Percentiles rank a stretch among this genome's conserved stretches.
Evolutionary conservation across 345 rosid species (phyloP).

Genomic region (Ricinus communis): DNA sequence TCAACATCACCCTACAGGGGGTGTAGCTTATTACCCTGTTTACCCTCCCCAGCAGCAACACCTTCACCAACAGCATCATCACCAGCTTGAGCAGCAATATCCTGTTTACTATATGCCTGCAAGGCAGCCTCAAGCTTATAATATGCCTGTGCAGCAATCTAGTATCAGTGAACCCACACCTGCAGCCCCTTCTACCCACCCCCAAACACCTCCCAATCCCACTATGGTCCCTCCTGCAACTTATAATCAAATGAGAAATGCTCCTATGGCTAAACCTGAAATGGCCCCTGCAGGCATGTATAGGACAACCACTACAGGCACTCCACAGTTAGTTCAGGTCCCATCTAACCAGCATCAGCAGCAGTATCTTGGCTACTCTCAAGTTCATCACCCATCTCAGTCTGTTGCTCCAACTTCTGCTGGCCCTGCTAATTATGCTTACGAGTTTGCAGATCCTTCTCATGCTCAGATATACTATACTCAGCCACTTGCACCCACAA

Average conservation of each 20-base stretch:
- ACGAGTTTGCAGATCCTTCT: constrained; percentile 62
- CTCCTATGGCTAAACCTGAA: constrained; percentile 61
- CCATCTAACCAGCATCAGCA: constrained; percentile 73
- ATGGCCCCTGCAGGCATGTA: constrained; percentile 60
- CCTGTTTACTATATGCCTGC: constrained; percentile 69
- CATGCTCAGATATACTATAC: constrained; percentile 74
- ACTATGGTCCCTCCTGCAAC: constrained; percentile 48
- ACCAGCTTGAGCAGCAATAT: constrained; percentile 82
- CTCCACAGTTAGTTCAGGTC: constrained; percentile 65
- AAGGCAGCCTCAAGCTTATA: constrained; percentile 60
- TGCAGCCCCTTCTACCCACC: constrained; percentile 43
- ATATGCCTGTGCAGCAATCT: constrained; percentile 59
- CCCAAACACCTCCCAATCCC: constrained; percentile 60
- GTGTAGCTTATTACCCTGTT: constrained; percentile 65
- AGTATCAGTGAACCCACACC: constrained; percentile 52
- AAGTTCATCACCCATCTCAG: constrained; percentile 82
- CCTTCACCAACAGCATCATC: constrained; percentile 54
- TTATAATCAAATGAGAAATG: constrained; percentile 57
- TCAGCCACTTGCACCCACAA: constrained; percentile 62
- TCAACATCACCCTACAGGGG: constrained; percentile 64
- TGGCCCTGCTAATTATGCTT: constrained; percentile 51
- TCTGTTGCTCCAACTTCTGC: constrained; percentile 56
- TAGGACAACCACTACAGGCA: constrained; percentile 50
- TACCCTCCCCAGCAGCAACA: constrained; percentile 80
- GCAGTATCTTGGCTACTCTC: constrained; percentile 73